phyloP scores from a whole-genome alignment of 768 basidiomycete genomes.

The Mrakia hoshinonis region DNA sequence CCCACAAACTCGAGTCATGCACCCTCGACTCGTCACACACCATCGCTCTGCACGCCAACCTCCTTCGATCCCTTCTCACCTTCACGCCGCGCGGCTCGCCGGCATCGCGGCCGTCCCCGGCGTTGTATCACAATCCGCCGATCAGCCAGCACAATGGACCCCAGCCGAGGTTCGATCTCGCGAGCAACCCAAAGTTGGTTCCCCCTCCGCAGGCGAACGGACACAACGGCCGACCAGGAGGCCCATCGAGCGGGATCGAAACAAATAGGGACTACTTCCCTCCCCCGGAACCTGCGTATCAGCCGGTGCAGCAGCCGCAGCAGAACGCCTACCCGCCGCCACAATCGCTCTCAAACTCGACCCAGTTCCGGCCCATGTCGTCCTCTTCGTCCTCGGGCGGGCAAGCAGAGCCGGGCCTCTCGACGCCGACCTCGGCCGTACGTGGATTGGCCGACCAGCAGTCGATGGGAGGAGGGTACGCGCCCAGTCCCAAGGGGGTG shows the following conservation, averaged over 20 bases:
- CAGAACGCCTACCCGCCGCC: background rate
- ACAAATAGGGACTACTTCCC: background rate
- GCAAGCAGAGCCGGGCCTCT: background rate
- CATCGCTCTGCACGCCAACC: conserved; percentile 2
- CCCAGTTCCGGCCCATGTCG: background rate
- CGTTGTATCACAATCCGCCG: too few relatives aligned
- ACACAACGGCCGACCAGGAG: too few relatives aligned
- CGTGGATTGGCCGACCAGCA: background rate
- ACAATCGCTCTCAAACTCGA: background rate
- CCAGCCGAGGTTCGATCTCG: background rate
- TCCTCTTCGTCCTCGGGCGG: background rate
- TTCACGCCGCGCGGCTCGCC: background rate
- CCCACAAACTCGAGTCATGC: background rate
- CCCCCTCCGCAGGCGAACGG: background rate
- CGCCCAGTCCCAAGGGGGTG: background rate
- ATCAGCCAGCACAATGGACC: too few relatives aligned
- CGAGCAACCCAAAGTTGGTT: background rate
- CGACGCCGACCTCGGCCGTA: conserved; percentile 7
- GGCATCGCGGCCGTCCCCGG: background rate
- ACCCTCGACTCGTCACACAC: background rate
- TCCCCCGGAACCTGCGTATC: background rate
- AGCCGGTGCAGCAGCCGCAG: too few relatives aligned
- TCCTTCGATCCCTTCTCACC: conserved; percentile 14
- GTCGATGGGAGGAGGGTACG: background rate
- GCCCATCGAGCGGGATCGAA: too few relatives aligned